phyloP scores from a whole-genome alignment of 2,329 filamentous ascomycete species.

The Pseudogymnoascus sp. region DNA sequence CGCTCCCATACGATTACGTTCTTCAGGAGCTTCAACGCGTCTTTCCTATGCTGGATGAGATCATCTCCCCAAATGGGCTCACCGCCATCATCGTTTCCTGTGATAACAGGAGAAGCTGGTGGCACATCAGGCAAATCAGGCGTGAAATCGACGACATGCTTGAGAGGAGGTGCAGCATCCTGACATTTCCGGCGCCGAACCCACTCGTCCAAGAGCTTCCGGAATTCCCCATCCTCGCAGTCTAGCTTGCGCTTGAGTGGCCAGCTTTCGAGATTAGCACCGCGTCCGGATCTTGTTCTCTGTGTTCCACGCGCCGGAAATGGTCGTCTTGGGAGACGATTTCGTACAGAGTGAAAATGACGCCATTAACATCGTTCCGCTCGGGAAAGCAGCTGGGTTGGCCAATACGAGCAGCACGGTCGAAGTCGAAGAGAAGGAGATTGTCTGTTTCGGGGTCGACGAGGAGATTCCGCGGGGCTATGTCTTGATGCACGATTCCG shows the following conservation, averaged over 20 bases:
- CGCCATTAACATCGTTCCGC: slow-evolving; percentile 22
- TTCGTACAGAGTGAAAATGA: slow-evolving; percentile 19
- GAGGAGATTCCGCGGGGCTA: slow-evolving; percentile 31
- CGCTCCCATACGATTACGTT: background rate
- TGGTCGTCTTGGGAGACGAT: slow-evolving; percentile 16
- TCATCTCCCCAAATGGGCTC: background rate
- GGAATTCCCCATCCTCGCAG: background rate
- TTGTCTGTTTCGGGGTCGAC: slow-evolving; percentile 28
- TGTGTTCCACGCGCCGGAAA: background rate
- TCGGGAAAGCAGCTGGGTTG: slow-evolving; percentile 12
- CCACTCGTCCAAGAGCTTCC: background rate
- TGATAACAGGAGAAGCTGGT: background rate
- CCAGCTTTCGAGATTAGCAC: background rate
- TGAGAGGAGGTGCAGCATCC: background rate
- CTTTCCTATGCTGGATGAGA: background rate
- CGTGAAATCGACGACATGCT: background rate
- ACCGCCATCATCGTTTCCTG: background rate
- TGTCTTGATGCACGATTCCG: slow-evolving; percentile 33
- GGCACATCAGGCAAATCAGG: background rate
- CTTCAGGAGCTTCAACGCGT: background rate
- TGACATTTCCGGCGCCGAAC: background rate
- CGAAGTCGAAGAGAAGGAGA: slow-evolving; percentile 32
- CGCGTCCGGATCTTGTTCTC: background rate
- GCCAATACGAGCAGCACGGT: slow-evolving; percentile 22
- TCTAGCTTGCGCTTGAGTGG: background rate